Conservation (phyloP, 805 yeast species). For the Tetrapisispora phaffii region DNA sequence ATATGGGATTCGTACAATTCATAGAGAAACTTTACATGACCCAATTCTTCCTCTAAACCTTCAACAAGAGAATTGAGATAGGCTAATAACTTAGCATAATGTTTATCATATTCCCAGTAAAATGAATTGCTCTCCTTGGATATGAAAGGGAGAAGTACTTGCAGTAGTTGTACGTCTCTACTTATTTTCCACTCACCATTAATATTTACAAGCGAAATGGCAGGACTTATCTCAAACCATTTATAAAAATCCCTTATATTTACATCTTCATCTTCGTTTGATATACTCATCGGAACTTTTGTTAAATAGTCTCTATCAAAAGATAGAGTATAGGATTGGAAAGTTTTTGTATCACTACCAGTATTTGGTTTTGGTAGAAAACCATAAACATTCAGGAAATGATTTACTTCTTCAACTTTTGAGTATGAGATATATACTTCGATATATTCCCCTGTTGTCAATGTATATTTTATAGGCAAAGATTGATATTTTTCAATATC, state of each 20-base stretch:
- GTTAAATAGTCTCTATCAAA: constrained; percentile 13
- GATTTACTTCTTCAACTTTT: constrained; percentile 34
- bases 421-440: constrained; percentile 40
- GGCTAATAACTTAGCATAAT: neutral
- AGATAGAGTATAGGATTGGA: constrained; percentile 11
- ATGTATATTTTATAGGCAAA: neutral
- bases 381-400: constrained; percentile 37
- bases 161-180: neutral
- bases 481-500: constrained; percentile 7
- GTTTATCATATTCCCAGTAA: neutral
- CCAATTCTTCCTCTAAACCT: constrained; percentile 6
- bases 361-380: constrained; percentile 31
- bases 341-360: constrained; percentile 6
- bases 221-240: constrained; percentile 33
- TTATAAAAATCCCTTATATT: constrained; percentile 25
- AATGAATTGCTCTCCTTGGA: neutral
- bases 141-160: neutral
- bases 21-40: constrained; percentile 3
- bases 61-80: neutral
- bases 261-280: neutral
- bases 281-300: neutral
- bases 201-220: constrained; percentile 31
- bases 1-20: neutral
- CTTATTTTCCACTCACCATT: constrained; percentile 9
- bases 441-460: constrained; percentile 12